phyloP scores from a whole-genome alignment of 805 yeast genomes.

The Kodamaea kakaduensis region DNA sequence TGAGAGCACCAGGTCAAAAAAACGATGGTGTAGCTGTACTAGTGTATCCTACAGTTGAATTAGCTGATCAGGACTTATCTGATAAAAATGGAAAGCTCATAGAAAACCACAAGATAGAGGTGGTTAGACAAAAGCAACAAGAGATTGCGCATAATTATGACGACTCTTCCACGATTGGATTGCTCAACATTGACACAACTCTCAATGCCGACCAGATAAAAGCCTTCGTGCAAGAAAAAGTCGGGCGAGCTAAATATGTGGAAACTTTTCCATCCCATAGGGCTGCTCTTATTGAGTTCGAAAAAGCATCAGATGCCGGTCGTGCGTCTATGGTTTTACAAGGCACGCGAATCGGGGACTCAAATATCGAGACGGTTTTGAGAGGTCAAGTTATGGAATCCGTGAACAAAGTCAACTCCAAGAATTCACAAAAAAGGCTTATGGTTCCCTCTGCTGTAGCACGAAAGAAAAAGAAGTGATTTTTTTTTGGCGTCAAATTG shows the following conservation, averaged over 20 bases:
- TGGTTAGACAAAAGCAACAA: conserved; percentile 22
- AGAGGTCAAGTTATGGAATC: conserved; percentile 2
- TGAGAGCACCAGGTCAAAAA: conserved; percentile 25
- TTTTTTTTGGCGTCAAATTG: conserved; percentile 3
- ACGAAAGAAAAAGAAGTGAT: conserved; percentile 8
- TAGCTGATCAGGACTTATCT: conserved; percentile 45
- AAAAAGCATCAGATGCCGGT: conserved; percentile 45
- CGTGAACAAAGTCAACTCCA: neutral
- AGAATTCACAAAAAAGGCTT: conserved; percentile 1
- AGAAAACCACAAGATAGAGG: conserved; percentile 46
- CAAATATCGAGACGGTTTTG: conserved; percentile 15
- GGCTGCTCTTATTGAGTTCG: conserved; percentile 51
- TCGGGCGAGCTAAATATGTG: conserved; percentile 37
- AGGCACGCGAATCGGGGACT: conserved; percentile 36
- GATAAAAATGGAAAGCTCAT: conserved; percentile 40
- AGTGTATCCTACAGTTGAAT: conserved; percentile 39
- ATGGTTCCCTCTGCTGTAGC: conserved; percentile 13
- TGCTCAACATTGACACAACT: conserved; percentile 29
- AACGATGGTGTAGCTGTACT: conserved; percentile 70
- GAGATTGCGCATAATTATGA: conserved; percentile 15
- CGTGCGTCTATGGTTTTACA: conserved; percentile 43
- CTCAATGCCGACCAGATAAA: conserved; percentile 33
- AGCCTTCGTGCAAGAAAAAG: conserved; percentile 20
- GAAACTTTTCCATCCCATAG: conserved; percentile 42
- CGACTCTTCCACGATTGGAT: conserved; percentile 18